These are phyloP conservation scores for Chlamydomonas urium DNA, from an alignment of 139 green algal genomes.

Conservation along the genomic window DNA sequence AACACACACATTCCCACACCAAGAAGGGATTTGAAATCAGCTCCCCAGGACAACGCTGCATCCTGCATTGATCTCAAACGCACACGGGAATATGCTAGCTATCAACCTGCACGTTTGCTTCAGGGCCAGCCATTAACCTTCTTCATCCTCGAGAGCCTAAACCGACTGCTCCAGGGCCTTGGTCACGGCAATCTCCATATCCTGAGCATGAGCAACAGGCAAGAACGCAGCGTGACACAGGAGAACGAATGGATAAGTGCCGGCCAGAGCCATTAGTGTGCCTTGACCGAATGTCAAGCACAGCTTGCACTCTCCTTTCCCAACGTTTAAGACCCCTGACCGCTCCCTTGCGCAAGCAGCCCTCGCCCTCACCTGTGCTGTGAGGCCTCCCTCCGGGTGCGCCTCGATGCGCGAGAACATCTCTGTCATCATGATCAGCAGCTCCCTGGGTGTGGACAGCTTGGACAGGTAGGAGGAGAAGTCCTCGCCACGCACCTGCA, in stretches of 20 bases:
- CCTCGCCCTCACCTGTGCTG: constrained; percentile 60
- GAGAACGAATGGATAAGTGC: background rate
- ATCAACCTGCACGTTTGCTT: background rate
- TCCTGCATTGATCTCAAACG: no score
- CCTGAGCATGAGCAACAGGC: constrained; percentile 26
- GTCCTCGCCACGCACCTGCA: constrained; percentile 74
- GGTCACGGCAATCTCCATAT: constrained; percentile 85
- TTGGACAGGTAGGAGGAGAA: constrained; percentile 78
- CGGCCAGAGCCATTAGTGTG: background rate
- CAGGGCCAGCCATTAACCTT: background rate
- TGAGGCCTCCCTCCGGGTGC: constrained; percentile 74
- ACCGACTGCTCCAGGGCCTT: constrained; percentile 75
- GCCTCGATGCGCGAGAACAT: constrained; percentile 84
- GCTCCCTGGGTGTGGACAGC: constrained; percentile 80
- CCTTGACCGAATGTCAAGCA: no score
- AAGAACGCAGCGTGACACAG: background rate
- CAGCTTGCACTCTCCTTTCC: no score
- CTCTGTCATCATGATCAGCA: constrained; percentile 92
- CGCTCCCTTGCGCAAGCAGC: no score
- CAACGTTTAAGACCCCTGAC: no score
- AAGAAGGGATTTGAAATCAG: no score
- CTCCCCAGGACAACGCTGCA: no score
- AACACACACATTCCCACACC: no score
- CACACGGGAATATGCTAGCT: no score
- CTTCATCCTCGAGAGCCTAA: constrained; percentile 19